phyloP scores from a whole-genome alignment of 2,329 filamentous ascomycete species.

The Mycosphaerella arachidis region DNA sequence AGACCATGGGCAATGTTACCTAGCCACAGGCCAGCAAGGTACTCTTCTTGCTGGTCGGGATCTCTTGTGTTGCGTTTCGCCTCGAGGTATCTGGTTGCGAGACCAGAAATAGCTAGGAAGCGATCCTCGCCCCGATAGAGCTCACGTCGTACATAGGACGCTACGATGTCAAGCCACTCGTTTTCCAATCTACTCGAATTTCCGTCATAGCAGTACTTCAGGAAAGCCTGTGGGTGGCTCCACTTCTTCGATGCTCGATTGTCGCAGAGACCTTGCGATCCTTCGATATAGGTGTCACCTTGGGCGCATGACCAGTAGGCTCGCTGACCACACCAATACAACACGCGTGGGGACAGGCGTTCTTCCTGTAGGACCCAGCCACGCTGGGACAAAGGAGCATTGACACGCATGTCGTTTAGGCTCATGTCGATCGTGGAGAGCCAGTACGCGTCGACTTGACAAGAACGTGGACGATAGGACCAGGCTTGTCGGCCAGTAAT shows the following conservation, averaged over 20 bases:
- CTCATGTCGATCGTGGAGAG: not conserved
- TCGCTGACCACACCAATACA: slow-evolving; percentile 4
- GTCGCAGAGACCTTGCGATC: not conserved
- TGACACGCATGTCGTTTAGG: not conserved
- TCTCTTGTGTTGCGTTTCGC: not conserved
- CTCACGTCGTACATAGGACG: not conserved
- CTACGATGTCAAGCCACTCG: slow-evolving; percentile 3
- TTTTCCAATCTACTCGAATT: not conserved
- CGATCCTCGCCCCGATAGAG: slow-evolving; percentile 1
- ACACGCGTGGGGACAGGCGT: slow-evolving; percentile 1
- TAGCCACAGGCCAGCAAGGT: slow-evolving; percentile 8
- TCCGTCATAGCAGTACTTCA: not conserved
- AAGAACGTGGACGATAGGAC: not conserved
- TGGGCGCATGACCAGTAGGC: slow-evolving; percentile 5
- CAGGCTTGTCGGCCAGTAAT: slow-evolving; percentile 1
- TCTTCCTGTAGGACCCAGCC: slow-evolving; percentile 7
- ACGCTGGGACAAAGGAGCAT: not conserved
- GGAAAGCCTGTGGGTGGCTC: slow-evolving; percentile 1
- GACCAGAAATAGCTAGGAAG: slow-evolving; percentile 1
- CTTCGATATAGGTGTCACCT: not conserved
- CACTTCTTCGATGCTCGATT: not conserved
- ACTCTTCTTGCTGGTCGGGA: slow-evolving; percentile 2
- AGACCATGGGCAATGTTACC: not conserved
- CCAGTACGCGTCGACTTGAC: slow-evolving; percentile 1
- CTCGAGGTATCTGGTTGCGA: slow-evolving; percentile 4